phyloP scores from a whole-genome alignment of 176 grass and related monocot genomes.

The Carex cristatella region DNA sequence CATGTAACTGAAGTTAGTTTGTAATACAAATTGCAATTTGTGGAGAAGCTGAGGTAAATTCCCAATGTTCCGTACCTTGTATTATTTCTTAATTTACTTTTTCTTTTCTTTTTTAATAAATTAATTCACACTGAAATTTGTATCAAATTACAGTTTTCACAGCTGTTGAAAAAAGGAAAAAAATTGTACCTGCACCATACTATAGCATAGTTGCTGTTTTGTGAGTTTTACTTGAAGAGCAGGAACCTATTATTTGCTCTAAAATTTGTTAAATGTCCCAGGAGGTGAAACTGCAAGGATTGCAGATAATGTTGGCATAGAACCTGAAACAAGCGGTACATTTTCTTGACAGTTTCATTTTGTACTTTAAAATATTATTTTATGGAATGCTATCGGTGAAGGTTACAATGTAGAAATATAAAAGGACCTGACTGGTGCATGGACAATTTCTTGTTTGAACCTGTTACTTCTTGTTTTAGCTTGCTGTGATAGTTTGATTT shows the following conservation, averaged over 20 bases:
- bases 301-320: not conserved
- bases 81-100: not conserved
- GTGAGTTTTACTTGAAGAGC: no score
- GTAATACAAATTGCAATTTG: not conserved
- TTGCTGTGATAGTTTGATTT: no score
- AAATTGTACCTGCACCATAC: not conserved
- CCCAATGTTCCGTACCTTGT: not conserved
- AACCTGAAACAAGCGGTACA: constrained; percentile 7
- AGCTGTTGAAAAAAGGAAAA: not conserved
- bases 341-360: not conserved
- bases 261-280: not conserved
- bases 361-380: not conserved
- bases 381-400: not conserved
- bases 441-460: not conserved
- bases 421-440: not conserved
- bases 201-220: no score
- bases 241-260: no score
- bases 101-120: not conserved
- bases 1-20: not conserved
- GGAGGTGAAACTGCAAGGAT: not conserved
- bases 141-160: not conserved
- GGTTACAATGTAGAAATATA: not conserved
- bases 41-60: not conserved
- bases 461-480: not conserved
- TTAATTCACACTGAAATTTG: not conserved